Base-by-base conservation (phyloP, 371 early-diverging fungal genomes). In the Basidiobolus meristosporus region DNA sequence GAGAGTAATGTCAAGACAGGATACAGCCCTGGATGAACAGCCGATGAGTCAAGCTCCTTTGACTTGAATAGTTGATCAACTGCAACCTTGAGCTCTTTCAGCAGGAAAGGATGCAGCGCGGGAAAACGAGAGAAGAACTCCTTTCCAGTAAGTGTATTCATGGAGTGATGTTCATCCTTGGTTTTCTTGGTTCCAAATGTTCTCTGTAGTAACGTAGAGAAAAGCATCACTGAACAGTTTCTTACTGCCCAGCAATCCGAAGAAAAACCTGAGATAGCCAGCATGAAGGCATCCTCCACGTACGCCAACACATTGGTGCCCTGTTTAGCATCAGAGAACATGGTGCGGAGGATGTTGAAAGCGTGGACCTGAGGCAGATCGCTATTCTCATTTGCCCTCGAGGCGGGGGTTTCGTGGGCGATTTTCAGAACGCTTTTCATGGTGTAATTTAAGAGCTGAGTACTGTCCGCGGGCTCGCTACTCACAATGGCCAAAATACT, bases 191-290 rank as follows among this genome's bases (percentile, higher is more conserved):
- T 73, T 2, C 95, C 95, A 53, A 91, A 77, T 6, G 78, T 72
- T 42, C 90, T 67, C 15, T 74, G 77, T 7, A 90, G 48, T 34
- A 91, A 50, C 0, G 89, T 68, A 4, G 91, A 77, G 53, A 84
- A 92, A 41, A 95, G 50, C 82, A 95, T 84, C 9, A 88, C 80
- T n/a, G 85, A 77, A 38, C 85, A 82, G 53, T 95, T 95, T 31
- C 93, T 77, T 31, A 95, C 75, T 12, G 91, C 88, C 82, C 90
- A 90, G 34, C 74, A 73, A 48, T 11, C 15, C 17, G 88, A 90
- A 4, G 77, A 73, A 41, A 90, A 80, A 0, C 83, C 83, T 14
- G 62, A 60, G 30, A 92, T 77, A 21, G 82, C 68, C 22, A 89
- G 56, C 6, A 73, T 68, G 28, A 83, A 77, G 0, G 76, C 82